These are phyloP conservation scores for Penicillium argentinense DNA, from an alignment of 495 filamentous ascomycete genomes.

Conservation along the genomic window DNA sequence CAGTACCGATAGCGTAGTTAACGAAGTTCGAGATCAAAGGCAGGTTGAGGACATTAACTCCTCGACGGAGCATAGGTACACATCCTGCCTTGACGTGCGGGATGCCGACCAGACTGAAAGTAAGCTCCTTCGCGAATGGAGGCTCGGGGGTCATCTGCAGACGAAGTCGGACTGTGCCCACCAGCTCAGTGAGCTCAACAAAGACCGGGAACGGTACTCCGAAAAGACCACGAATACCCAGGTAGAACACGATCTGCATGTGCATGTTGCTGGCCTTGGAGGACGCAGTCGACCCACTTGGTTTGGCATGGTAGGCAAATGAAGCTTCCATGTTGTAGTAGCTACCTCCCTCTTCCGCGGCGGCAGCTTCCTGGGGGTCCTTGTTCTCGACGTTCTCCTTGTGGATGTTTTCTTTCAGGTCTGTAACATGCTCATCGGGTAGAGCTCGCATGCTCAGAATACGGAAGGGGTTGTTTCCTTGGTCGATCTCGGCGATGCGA, in stretches of 20 bases:
- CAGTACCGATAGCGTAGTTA: constrained; percentile 90
- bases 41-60: constrained; percentile 88
- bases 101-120: constrained; percentile 89
- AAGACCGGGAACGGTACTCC: constrained; percentile 88
- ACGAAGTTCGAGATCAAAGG: constrained; percentile 95
- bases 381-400: constrained; percentile 75
- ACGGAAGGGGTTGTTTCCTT: constrained; percentile 84
- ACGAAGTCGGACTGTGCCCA: constrained; percentile 81
- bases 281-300: constrained; percentile 64
- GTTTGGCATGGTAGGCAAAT: constrained; percentile 88
- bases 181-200: constrained; percentile 80
- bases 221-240: constrained; percentile 71
- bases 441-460: constrained; percentile 88
- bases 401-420: constrained; percentile 76
- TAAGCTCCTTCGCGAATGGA: constrained; percentile 87
- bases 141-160: constrained; percentile 84
- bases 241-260: constrained; percentile 92
- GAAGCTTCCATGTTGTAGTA: constrained; percentile 95
- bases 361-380: constrained; percentile 84
- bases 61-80: constrained; percentile 82
- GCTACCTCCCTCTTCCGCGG: constrained; percentile 87
- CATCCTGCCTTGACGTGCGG: constrained; percentile 90
- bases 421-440: constrained; percentile 75
- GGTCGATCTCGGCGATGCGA: constrained; percentile 92
- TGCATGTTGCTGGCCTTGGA: constrained; percentile 92